Conservation (phyloP, 495 filamentous ascomycete species). For the Talaromyces proteolyticus region DNA sequence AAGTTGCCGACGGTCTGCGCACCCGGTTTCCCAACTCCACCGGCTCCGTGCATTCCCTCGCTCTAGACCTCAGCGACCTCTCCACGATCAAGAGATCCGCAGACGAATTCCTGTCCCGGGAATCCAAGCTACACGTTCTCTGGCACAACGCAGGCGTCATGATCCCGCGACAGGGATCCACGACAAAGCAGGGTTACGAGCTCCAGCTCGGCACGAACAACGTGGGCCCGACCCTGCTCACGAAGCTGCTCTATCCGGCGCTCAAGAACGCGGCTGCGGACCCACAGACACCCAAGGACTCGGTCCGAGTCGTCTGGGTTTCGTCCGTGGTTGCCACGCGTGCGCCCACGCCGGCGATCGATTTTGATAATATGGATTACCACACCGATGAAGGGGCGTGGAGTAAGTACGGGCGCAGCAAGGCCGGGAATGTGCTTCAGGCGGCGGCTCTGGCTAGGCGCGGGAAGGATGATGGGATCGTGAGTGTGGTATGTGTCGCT, state of each 20-base stretch:
- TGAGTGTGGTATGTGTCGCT: too few relatives aligned
- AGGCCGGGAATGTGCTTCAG: conserved; percentile 28
- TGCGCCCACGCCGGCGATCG: conserved; percentile 20
- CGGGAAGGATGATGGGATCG: too few relatives aligned
- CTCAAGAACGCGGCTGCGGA: conserved; percentile 26
- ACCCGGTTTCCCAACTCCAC: conserved; percentile 16
- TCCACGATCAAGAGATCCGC: conserved; percentile 21
- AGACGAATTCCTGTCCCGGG: conserved; percentile 19
- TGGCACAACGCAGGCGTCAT: conserved; percentile 36
- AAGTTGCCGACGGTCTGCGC: conserved; percentile 12
- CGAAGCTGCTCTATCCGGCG: conserved; percentile 30
- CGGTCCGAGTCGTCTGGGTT: conserved; percentile 34
- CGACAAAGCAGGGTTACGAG: conserved; percentile 32
- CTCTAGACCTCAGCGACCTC: conserved; percentile 28
- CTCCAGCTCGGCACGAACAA: conserved; percentile 36
- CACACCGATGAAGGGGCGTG: conserved; percentile 11
- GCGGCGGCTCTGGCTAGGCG: too few relatives aligned
- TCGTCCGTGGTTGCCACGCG: conserved; percentile 20
- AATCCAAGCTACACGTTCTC: conserved; percentile 24
- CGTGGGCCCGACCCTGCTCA: conserved; percentile 33
- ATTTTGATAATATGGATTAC: conserved; percentile 22
- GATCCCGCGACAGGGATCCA: conserved; percentile 15
- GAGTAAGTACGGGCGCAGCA: conserved; percentile 27
- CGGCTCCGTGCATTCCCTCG: conserved; percentile 19
- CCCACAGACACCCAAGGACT: not conserved